A percentile compares a stretch with the other conserved stretches of the same genome.
Evolutionary conservation across 140 eudicot genomes (phyloP).

Genomic region (Anethum foeniculum): DNA sequence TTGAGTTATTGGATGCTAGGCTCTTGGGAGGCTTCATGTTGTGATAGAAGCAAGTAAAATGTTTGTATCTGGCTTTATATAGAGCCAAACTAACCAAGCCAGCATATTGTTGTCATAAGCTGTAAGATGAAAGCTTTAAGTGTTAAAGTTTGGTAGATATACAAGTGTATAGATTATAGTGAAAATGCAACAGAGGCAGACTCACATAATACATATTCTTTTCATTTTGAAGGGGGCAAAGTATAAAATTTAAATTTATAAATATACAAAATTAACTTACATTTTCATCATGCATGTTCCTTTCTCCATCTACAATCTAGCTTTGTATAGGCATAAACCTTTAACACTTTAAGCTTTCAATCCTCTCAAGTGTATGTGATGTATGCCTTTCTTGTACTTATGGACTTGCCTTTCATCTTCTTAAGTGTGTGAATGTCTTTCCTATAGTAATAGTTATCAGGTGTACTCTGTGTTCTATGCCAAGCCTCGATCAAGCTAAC

Average conservation of each 20-base stretch:
- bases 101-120: background rate
- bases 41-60: background rate
- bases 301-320: conserved; percentile 5
- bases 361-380: background rate
- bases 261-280: background rate
- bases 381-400: background rate
- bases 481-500: too few relatives aligned
- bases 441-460: too few relatives aligned
- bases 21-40: background rate
- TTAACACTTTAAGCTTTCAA: background rate
- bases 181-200: background rate
- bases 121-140: too few relatives aligned
- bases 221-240: background rate
- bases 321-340: background rate
- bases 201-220: background rate
- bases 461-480: too few relatives aligned
- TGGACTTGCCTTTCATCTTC: background rate
- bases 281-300: background rate
- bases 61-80: background rate
- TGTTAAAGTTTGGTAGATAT: too few relatives aligned
- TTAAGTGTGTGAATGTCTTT: too few relatives aligned
- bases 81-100: background rate
- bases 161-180: background rate
- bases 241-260: background rate
- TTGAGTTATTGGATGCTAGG: background rate